Percentiles rank a stretch among this genome's conserved stretches.
These are phyloP conservation scores for Chlorella sorokiniana DNA, from an alignment of 139 green algal genomes.

Conservation along the genomic window DNA sequence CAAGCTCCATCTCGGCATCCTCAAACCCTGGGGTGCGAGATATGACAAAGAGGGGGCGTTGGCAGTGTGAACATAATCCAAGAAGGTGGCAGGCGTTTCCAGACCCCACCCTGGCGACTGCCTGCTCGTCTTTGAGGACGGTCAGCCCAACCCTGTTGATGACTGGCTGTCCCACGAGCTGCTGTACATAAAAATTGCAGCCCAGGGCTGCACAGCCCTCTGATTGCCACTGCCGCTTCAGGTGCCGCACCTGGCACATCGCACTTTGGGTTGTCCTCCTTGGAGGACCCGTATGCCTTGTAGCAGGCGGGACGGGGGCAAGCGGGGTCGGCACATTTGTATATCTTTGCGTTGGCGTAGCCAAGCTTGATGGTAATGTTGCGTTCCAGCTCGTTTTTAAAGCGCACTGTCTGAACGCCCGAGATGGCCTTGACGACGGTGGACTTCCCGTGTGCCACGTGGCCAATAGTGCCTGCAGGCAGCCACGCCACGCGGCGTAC, in stretches of 20 bases:
- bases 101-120: too few species aligned
- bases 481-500: too few species aligned
- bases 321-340: constrained; percentile 79
- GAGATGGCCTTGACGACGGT: constrained; percentile 99
- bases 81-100: not conserved
- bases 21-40: constrained; percentile 83
- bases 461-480: constrained; percentile 96
- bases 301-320: constrained; percentile 90
- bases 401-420: constrained; percentile 98
- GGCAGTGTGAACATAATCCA: not conserved
- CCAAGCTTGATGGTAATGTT: constrained; percentile 99
- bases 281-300: constrained; percentile 87
- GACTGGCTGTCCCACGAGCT: too few species aligned
- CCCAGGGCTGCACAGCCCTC: not conserved
- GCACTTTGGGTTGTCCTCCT: constrained; percentile 86
- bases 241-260: constrained; percentile 68
- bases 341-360: constrained; percentile 99
- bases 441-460: constrained; percentile 99
- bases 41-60: not conserved
- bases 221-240: not conserved
- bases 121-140: too few species aligned
- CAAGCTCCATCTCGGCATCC: constrained; percentile 86
- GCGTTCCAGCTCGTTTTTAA: constrained; percentile 99
- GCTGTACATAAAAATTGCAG: not conserved
- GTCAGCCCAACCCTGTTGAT: too few species aligned